Evolutionary conservation across 2,329 filamentous ascomycete genomes (phyloP), one percentile per base, ranked within the genome.

Genomic region (Phaeophleospora eucalypticola): DNA sequence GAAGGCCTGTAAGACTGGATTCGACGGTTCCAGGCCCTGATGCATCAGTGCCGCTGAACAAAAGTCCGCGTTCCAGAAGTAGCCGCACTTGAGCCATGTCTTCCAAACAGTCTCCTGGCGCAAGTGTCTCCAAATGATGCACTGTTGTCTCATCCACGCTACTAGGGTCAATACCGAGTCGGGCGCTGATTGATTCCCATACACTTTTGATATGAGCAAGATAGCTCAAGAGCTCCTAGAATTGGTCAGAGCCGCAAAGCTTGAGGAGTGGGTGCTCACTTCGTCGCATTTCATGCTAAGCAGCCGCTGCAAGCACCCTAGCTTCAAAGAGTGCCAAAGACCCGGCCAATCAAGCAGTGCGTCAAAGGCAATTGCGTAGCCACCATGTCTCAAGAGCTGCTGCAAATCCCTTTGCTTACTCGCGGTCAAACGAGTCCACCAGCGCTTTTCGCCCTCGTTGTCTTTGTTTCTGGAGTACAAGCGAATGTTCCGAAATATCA

Each of bases 201-300:
- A 15, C 19, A 12, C 19, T 34, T 20, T 14, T 34, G 18, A 46
- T 41, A 12, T 46, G 24, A 10, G 15, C 3, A 3, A 46, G 32
- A 29, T 46, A 46, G 6, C 27, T n/a, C 4, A 40, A 21, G 3
- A 46, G 27, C 37, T 46, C 37, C 43, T 46, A 36, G 9, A 32
- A 32, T 32, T n/a, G 8, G 8, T 36, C 9, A 15, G 9, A 9
- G 35, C 10, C 9, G 35, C 12, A 12, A 7, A 8, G 10, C 42
- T 45, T 24, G 3, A 18, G 10, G 35, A 8, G 39, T n/a, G n/a
- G n/a, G n/a, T 27, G 27, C 40, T 35, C 27, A 56, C 55, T 46
- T 58, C 47, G 40, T 53, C 42, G 38, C 49, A 57, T 37, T 53
- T 53, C 36, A 58, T 41, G 10, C 49, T 49, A 7, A 58, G 42